Percentiles rank a stretch among this genome's conserved stretches.
Evolutionary conservation across 139 green algal species (phyloP).

Genomic region (Chlorella sp.): DNA sequence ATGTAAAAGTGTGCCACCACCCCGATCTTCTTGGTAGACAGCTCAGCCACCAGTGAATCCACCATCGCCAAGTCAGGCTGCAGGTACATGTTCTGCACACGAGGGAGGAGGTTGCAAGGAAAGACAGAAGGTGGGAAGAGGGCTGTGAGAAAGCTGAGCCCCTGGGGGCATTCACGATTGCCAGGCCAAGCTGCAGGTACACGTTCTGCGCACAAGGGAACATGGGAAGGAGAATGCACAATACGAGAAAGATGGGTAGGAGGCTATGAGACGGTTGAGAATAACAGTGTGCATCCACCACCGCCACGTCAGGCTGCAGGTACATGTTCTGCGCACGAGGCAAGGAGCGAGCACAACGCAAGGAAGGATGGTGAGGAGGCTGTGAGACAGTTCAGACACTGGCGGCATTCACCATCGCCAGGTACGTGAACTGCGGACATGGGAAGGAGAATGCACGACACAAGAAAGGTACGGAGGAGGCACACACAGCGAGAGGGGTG

Average conservation of each 20-base stretch:
- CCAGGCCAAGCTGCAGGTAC: not conserved
- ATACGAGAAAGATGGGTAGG: not conserved
- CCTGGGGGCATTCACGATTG: not conserved
- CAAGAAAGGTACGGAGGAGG: not conserved
- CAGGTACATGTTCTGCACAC: slow-evolving; percentile 59
- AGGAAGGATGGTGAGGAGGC: not conserved
- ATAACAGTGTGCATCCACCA: slow-evolving; percentile 1
- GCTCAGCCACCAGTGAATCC: slow-evolving; percentile 52
- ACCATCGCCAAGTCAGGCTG: slow-evolving; percentile 62
- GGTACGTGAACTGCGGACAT: not conserved
- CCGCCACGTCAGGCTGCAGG: not conserved
- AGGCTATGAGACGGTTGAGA: not conserved
- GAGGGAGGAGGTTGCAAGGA: not conserved
- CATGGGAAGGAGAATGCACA: not conserved
- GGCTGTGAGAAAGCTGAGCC: not conserved
- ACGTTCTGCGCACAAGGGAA: not conserved
- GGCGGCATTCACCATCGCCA: not conserved
- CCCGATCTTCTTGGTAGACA: slow-evolving; percentile 91
- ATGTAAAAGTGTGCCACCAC: slow-evolving; percentile 99
- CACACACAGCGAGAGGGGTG: not conserved
- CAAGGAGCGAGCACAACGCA: not conserved
- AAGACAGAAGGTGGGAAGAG: not conserved
- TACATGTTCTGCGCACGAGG: not conserved
- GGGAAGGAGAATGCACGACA: not conserved
- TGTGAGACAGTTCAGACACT: not conserved